Evolutionary conservation across 306 rosid species (phyloP), one percentile per base, ranked within the genome.

Genomic region (Rosa chinensis): DNA sequence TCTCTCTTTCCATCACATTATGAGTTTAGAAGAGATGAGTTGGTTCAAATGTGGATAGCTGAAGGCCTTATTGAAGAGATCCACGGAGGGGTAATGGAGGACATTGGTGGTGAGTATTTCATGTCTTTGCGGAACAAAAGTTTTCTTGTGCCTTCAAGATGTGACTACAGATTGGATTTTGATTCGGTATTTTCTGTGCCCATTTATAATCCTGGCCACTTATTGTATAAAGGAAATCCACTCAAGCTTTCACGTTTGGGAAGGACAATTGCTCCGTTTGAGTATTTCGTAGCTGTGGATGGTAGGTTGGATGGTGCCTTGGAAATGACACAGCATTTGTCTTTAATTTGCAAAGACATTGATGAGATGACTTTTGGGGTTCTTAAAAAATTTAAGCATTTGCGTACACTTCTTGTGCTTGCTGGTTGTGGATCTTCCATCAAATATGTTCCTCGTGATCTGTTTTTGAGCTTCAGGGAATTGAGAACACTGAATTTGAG

Each of bases 1-100:
- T 74, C 25, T 17, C 21, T 80, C 10, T 80, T 80, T 66, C 79
- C 79, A 40, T 68, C 47, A 6, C 17, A 58, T 56, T 53, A 68
- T 28, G 79, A 66, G 28, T 74, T 74, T 61, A 21, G 62, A 72
- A 66, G 10, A 13, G 61, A 43, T 40, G 79, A 74, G 40, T 16
- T 80, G 61, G 70, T 80, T 20, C n/a, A 42, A 17, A 45, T 80
- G 32, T 28, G 32, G 32, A 28, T 28, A 28, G 32, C 2, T 28
- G 32, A 28, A 28, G 32, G 32, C 32, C 55, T 64, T 39, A 4
- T 58, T n/a, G 0, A 5, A 17, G 70, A 66, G 23, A 14, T 8
- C 48, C 44, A 10, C 3, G 14, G 25, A 1, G 11, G 14, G 62
- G 11, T 62, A 17, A 7, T 25, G 50, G 58, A 78, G 44, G 59